Evolutionary conservation across 139 green algal genomes (phyloP).

Genomic region (Limnomonas spitsbergensis): DNA sequence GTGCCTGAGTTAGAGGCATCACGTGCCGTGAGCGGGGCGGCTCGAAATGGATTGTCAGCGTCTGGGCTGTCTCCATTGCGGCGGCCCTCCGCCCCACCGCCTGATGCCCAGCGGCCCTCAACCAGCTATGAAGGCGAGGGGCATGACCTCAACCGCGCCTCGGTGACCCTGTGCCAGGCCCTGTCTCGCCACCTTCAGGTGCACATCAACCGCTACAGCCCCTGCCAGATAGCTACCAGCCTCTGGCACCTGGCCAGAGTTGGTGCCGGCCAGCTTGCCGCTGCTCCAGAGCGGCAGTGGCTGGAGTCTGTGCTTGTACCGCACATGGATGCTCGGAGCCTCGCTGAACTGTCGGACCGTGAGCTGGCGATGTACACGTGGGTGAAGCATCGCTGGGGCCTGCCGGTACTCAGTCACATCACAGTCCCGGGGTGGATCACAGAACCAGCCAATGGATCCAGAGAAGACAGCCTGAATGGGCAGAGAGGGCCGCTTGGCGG

Average conservation of each 20-base stretch:
- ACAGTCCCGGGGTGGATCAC: not conserved
- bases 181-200: not conserved
- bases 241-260: not conserved
- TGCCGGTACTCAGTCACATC: not conserved
- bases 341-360: not conserved
- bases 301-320: not conserved
- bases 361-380: slow-evolving; percentile 5
- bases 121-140: not conserved
- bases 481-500: not conserved
- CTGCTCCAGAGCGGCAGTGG: not conserved
- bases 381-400: not conserved
- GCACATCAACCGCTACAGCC: not conserved
- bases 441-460: not conserved
- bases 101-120: not conserved
- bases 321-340: not conserved
- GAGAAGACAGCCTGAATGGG: not conserved
- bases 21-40: no score
- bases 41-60: no score
- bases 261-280: not conserved
- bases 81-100: not conserved
- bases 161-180: not conserved
- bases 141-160: not conserved
- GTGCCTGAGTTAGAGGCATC: no score
- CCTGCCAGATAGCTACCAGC: not conserved
- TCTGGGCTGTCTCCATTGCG: not conserved